These are phyloP conservation scores for Lactuca sativa DNA, from an alignment of 129 eudicot genomes.

Conservation along the genomic window DNA sequence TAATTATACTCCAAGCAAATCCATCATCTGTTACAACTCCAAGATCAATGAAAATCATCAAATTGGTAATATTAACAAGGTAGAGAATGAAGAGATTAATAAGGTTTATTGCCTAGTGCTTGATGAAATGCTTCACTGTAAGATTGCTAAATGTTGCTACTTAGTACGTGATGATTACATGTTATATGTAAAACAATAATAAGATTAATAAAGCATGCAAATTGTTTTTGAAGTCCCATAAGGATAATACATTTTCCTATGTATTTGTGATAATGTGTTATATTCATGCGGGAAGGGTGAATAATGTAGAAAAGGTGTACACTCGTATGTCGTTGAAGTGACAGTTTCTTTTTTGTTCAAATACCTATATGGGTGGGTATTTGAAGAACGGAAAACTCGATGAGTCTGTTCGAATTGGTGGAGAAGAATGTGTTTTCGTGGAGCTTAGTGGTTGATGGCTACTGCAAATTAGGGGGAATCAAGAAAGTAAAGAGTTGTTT, in stretches of 20 bases:
- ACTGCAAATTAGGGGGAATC: conserved; percentile 55
- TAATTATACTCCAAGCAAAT: conserved; percentile 24
- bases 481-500: conserved; percentile 58
- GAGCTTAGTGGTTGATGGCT: conserved; percentile 86
- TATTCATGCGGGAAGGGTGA: conserved; percentile 51
- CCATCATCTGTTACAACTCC: conserved; percentile 54
- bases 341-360: conserved; percentile 68
- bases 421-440: conserved; percentile 74
- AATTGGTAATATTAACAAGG: conserved; percentile 54
- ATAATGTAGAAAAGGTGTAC: conserved; percentile 51
- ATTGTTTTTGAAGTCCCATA: conserved; percentile 52
- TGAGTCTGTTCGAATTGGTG: conserved; percentile 52
- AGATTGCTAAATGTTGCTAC: conserved; percentile 50
- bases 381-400: conserved; percentile 50
- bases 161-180: conserved; percentile 87
- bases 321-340: conserved; percentile 32
- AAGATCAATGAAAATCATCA: conserved; percentile 61
- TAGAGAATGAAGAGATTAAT: conserved; percentile 54
- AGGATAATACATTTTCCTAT: conserved; percentile 55
- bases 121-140: conserved; percentile 64
- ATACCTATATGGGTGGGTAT: conserved; percentile 62
- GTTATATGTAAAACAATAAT: conserved; percentile 36
- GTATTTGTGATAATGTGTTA: conserved; percentile 62
- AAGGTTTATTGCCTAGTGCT: conserved; percentile 61
- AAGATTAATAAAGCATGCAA: conserved; percentile 44